Conservation (phyloP, 208 protist species). For the Balamuthia mandrillaris region DNA sequence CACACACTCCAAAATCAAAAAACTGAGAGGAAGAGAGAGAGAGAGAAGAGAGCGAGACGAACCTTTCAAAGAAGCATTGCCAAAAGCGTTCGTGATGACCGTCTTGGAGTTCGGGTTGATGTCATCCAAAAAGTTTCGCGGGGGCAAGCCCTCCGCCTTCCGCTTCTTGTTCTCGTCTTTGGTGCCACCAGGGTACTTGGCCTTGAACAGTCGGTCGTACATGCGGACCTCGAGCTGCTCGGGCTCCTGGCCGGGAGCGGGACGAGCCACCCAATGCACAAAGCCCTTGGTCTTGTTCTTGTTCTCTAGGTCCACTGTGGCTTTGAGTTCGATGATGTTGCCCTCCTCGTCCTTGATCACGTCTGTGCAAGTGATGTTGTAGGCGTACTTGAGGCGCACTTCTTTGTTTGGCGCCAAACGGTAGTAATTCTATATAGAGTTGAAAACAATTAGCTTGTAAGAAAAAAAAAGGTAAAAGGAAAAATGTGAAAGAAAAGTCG, state of each 20-base stretch:
- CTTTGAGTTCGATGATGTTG: slow-evolving; percentile 43
- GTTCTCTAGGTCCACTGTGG: slow-evolving; percentile 23
- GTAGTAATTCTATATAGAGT: slow-evolving; percentile 61
- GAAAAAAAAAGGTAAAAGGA: not conserved
- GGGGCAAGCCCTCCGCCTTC: slow-evolving; percentile 31
- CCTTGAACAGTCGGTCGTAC: slow-evolving; percentile 75
- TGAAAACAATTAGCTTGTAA: not conserved
- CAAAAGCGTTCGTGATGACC: slow-evolving; percentile 48
- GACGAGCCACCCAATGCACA: slow-evolving; percentile 76
- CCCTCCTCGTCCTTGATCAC: slow-evolving; percentile 43
- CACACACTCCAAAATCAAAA: not conserved
- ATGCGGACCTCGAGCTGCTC: slow-evolving; percentile 67
- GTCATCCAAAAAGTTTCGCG: slow-evolving; percentile 46
- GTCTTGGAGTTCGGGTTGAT: slow-evolving; percentile 75
- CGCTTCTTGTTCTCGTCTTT: not conserved
- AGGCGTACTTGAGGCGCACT: slow-evolving; percentile 69
- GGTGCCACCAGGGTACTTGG: slow-evolving; percentile 38
- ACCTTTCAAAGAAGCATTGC: slow-evolving; percentile 59
- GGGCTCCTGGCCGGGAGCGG: not conserved
- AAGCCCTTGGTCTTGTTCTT: slow-evolving; percentile 63
- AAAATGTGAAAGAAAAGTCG: too few species aligned
- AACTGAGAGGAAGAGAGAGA: not conserved
- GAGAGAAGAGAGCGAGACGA: too few species aligned
- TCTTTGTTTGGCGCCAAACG: slow-evolving; percentile 74
- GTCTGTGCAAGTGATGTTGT: slow-evolving; percentile 68